These are phyloP conservation scores for Aspergillus ochraceoroseus DNA, from an alignment of 2,329 filamentous ascomycete species.

Conservation along the genomic window DNA sequence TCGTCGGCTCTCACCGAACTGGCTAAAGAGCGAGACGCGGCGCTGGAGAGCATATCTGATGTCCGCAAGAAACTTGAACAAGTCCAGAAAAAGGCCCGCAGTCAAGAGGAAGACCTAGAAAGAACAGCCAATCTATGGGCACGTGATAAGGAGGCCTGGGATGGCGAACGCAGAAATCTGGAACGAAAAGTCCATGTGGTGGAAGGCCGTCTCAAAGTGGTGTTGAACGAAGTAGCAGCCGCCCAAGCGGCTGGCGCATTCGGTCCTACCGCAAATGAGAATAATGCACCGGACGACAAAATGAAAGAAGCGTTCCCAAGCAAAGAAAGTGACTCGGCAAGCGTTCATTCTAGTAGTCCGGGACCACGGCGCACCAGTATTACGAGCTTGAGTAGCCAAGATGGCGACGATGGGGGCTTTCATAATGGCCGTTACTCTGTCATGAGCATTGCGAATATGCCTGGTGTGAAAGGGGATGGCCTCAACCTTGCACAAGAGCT, in stretches of 20 bases:
- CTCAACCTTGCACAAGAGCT: slow-evolving; percentile 87
- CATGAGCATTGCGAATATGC: slow-evolving; percentile 53
- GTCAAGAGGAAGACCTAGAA: slow-evolving; percentile 76
- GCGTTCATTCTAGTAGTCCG: slow-evolving; percentile 65
- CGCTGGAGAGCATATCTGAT: slow-evolving; percentile 66
- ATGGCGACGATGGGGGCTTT: slow-evolving; percentile 44
- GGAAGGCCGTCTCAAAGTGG: slow-evolving; percentile 74
- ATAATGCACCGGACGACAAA: too few relatives aligned
- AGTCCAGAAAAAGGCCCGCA: slow-evolving; percentile 69
- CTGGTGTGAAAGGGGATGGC: slow-evolving; percentile 57
- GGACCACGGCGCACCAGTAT: slow-evolving; percentile 56
- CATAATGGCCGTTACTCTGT: slow-evolving; percentile 66
- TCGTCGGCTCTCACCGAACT: slow-evolving; percentile 80
- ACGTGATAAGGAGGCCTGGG: slow-evolving; percentile 78
- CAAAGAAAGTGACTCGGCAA: slow-evolving; percentile 62
- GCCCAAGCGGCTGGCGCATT: slow-evolving; percentile 34
- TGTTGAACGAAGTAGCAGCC: slow-evolving; percentile 73
- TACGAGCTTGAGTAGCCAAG: slow-evolving; percentile 45
- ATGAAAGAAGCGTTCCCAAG: slow-evolving; percentile 55
- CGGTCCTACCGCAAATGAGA: slow-evolving; percentile 48
- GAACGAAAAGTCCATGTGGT: slow-evolving; percentile 87
- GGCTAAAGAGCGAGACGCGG: slow-evolving; percentile 78
- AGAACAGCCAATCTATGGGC: slow-evolving; percentile 75
- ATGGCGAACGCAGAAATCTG: slow-evolving; percentile 71
- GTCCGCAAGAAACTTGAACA: slow-evolving; percentile 70